These are phyloP conservation scores for Aspergillus sojae DNA, from an alignment of 2,329 filamentous ascomycete genomes.

Conservation along the genomic window DNA sequence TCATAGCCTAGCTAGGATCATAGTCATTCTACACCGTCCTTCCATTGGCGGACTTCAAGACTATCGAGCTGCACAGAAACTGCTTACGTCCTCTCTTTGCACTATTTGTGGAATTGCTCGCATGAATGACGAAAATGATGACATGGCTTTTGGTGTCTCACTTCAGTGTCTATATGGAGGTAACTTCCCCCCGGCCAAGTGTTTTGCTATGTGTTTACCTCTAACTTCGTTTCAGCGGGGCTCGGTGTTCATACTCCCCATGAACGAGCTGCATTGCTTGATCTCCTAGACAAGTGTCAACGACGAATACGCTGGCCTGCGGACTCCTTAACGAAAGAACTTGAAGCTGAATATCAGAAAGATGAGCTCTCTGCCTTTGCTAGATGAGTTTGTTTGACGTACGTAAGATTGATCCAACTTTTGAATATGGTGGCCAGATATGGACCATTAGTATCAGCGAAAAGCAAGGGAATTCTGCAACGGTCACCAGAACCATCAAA, in stretches of 20 bases:
- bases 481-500: neutral
- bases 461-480: neutral
- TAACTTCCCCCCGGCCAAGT: conserved; percentile 7
- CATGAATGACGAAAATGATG: conserved; percentile 22
- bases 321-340: conserved; percentile 25
- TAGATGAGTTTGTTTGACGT: conserved; percentile 3
- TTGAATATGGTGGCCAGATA: neutral
- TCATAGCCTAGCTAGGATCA: conserved; percentile 56
- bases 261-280: conserved; percentile 25
- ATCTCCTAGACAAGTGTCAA: conserved; percentile 26
- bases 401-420: neutral
- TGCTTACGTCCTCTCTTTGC: conserved; percentile 24
- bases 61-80: conserved; percentile 36
- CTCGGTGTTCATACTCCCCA: conserved; percentile 28
- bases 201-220: neutral
- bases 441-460: neutral
- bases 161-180: conserved; percentile 32
- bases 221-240: conserved; percentile 20
- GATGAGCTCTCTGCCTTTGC: conserved; percentile 20
- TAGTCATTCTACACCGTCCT: conserved; percentile 57
- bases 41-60: conserved; percentile 53
- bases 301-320: conserved; percentile 26
- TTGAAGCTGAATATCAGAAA: conserved; percentile 29
- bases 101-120: conserved; percentile 32
- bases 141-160: conserved; percentile 24